A percentile compares a stretch with the other conserved stretches of the same genome.
phyloP scores from a whole-genome alignment of 2,329 filamentous ascomycete species.

The Diaporthe aspalathi region DNA sequence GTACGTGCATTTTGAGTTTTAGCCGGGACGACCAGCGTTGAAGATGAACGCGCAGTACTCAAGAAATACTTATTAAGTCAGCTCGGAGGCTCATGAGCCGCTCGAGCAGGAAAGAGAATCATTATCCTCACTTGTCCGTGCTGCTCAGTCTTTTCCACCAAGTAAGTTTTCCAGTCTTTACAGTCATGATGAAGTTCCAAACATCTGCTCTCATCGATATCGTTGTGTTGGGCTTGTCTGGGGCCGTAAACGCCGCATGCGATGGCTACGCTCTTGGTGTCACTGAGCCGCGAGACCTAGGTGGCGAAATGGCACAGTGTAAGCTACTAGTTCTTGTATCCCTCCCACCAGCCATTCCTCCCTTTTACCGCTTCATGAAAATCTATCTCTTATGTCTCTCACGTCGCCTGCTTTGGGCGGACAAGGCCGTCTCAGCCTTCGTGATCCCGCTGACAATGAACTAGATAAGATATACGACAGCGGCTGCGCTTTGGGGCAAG shows the following conservation, averaged over 20 bases:
- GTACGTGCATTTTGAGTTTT: slow-evolving; percentile 8
- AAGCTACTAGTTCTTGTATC: background rate
- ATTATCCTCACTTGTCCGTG: background rate
- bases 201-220: background rate
- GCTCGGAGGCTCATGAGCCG: slow-evolving; percentile 20
- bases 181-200: slow-evolving; percentile 14
- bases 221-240: background rate
- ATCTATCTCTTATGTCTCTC: no score
- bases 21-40: background rate
- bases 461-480: slow-evolving; percentile 27
- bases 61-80: background rate
- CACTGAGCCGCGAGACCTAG: background rate
- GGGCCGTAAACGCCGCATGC: slow-evolving; percentile 2
- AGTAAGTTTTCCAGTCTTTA: background rate
- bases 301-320: slow-evolving; percentile 5
- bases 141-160: background rate
- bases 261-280: background rate
- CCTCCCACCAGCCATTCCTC: no score
- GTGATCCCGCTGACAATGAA: background rate
- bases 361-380: no score
- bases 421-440: rapidly evolving
- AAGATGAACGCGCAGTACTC: background rate
- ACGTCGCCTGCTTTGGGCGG: background rate
- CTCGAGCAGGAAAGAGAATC: background rate
- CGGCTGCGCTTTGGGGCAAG: slow-evolving; percentile 19